A percentile compares a stretch with the other conserved stretches of the same genome.
Conservation (phyloP, 2,329 filamentous ascomycete genomes). For the Eutypa lata region DNA sequence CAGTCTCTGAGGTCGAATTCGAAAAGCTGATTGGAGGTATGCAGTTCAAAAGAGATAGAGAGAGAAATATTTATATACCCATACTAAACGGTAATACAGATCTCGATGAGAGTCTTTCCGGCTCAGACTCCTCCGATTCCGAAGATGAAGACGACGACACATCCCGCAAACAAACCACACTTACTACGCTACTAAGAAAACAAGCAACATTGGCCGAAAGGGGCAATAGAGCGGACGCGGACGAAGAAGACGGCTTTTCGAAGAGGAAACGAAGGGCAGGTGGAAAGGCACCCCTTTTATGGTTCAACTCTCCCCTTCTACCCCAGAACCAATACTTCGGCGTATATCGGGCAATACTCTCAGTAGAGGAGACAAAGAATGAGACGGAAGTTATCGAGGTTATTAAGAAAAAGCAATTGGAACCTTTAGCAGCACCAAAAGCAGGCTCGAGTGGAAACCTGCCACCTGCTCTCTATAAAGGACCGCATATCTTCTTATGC, state of each 20-base stretch:
- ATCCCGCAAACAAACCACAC: conserved; percentile 59
- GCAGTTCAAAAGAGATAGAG: neutral
- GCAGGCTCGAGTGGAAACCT: conserved; percentile 57
- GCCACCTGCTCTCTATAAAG: conserved; percentile 56
- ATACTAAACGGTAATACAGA: conserved; percentile 36
- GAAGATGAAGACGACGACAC: conserved; percentile 61
- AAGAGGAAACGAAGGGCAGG: conserved; percentile 49
- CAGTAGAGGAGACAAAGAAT: conserved; percentile 65
- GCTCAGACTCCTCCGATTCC: conserved; percentile 71
- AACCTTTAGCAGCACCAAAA: conserved; percentile 54
- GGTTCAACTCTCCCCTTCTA: conserved; percentile 76
- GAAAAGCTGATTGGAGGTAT: conserved; percentile 70
- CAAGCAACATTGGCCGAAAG: conserved; percentile 70
- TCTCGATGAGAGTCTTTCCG: conserved; percentile 88
- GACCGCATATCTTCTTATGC: conserved; percentile 89
- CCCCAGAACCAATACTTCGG: conserved; percentile 79
- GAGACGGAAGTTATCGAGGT: conserved; percentile 61
- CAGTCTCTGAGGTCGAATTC: conserved; percentile 80
- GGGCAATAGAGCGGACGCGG: conserved; percentile 41
- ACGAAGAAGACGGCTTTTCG: conserved; percentile 44
- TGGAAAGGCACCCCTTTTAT: conserved; percentile 74
- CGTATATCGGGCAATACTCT: conserved; percentile 80
- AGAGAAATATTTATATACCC: too few relatives aligned
- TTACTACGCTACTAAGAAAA: conserved; percentile 76
- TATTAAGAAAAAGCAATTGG: conserved; percentile 73